These are phyloP conservation scores for Vitis rotundifolia DNA, from an alignment of 164 flowering plant species.

Conservation along the genomic window DNA sequence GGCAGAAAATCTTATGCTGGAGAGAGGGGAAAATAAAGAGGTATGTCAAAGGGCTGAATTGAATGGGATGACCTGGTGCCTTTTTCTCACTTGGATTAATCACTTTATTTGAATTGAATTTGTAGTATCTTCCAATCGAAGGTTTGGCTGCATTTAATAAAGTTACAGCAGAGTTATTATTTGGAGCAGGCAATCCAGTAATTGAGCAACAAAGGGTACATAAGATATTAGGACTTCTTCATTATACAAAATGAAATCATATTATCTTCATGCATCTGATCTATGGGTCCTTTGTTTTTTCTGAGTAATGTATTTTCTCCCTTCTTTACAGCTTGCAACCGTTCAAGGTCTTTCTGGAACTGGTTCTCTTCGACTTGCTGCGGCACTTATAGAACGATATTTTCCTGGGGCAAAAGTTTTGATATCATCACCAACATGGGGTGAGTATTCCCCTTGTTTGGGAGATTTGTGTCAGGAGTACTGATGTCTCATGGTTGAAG, in stretches of 20 bases:
- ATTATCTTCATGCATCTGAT: neutral
- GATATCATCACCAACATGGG: slow-evolving; percentile 98
- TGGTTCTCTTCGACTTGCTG: slow-evolving; percentile 97
- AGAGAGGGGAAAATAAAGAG: slow-evolving; percentile 94
- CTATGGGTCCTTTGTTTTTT: neutral
- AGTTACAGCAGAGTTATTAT: slow-evolving; percentile 84
- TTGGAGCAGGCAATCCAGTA: slow-evolving; percentile 84
- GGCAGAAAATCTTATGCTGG: slow-evolving; percentile 93
- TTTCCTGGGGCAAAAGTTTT: slow-evolving; percentile 89
- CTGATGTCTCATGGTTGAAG: slow-evolving; percentile 11
- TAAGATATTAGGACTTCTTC: neutral
- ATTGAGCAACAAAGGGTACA: slow-evolving; percentile 81
- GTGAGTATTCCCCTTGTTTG: slow-evolving; percentile 40
- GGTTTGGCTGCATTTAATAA: slow-evolving; percentile 97
- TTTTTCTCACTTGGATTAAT: slow-evolving; percentile 5
- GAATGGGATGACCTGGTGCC: neutral
- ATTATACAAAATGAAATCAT: neutral
- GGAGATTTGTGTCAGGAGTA: neutral
- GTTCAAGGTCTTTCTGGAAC: slow-evolving; percentile 99
- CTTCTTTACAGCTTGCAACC: slow-evolving; percentile 73
- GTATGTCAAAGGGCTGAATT: slow-evolving; percentile 35
- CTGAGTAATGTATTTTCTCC: no score
- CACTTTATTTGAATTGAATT: slow-evolving; percentile 6
- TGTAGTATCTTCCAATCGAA: slow-evolving; percentile 99
- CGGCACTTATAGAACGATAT: slow-evolving; percentile 87